These are phyloP conservation scores for Melaleuca alternifolia DNA, from an alignment of 345 rosid species.

Conservation along the genomic window DNA sequence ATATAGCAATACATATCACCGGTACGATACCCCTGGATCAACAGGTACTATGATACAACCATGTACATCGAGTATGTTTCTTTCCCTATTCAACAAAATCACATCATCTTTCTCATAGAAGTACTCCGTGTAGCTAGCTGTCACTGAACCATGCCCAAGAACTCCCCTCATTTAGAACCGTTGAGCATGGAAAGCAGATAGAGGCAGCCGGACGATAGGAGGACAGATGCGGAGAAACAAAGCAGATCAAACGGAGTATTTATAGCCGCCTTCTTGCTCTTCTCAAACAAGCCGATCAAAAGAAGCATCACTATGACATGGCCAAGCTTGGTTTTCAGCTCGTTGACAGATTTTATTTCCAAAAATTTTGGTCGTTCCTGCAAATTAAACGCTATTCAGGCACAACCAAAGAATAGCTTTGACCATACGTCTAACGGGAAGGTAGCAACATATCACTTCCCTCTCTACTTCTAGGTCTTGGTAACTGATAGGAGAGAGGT, in stretches of 20 bases:
- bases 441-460: neutral
- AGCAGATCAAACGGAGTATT: conserved; percentile 61
- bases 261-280: conserved; percentile 67
- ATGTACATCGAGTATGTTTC: neutral
- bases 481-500: neutral
- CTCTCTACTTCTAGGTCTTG: neutral
- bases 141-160: neutral
- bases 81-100: neutral
- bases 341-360: conserved; percentile 64
- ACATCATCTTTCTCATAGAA: neutral
- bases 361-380: conserved; percentile 89
- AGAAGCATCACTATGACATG: conserved; percentile 97
- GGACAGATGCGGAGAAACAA: conserved; percentile 69
- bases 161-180: conserved; percentile 17
- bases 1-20: neutral
- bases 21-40: neutral
- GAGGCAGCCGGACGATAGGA: conserved; percentile 73
- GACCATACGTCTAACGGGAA: neutral
- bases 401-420: neutral
- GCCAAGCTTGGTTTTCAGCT: conserved; percentile 81
- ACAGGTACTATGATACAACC: neutral
- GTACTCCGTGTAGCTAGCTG: neutral
- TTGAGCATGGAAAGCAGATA: conserved; percentile 72
- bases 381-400: neutral
- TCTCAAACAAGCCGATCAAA: conserved; percentile 78